A percentile compares a stretch with the other conserved stretches of the same genome.
Evolutionary conservation across 2,329 filamentous ascomycete species (phyloP).

Genomic region (Beauveria brongniartii): DNA sequence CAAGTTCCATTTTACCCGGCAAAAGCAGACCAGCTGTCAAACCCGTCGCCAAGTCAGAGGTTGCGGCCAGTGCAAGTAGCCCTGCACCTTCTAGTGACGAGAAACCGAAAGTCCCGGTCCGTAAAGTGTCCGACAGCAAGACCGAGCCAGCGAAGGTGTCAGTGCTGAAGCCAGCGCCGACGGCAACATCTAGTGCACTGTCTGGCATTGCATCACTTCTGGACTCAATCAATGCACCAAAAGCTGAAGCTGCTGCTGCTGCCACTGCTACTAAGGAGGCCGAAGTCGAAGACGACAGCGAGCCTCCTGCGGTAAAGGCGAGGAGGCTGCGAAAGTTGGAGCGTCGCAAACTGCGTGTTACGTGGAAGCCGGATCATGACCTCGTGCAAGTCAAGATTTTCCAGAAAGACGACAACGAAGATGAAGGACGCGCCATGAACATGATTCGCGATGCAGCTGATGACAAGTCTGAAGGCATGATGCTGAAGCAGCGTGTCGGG

Average conservation of each 20-base stretch:
- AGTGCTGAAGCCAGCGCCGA: constrained; percentile 21
- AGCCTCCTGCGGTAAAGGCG: constrained; percentile 59
- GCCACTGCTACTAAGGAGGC: constrained; percentile 38
- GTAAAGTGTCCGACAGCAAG: constrained; percentile 9
- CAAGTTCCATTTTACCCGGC: constrained; percentile 30
- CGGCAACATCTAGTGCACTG: constrained; percentile 27
- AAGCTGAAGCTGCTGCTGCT: constrained; percentile 30
- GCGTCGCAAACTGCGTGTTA: constrained; percentile 60
- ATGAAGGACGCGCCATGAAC: constrained; percentile 57
- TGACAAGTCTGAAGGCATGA: constrained; percentile 65
- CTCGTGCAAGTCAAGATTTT: constrained; percentile 62
- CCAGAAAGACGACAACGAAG: constrained; percentile 63
- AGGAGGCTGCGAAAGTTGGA: constrained; percentile 66
- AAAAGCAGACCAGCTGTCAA: constrained; percentile 39
- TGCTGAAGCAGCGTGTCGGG: constrained; percentile 46
- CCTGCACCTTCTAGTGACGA: constrained; percentile 22
- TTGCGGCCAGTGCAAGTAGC: constrained; percentile 17
- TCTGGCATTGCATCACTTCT: constrained; percentile 49
- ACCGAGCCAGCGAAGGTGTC: constrained; percentile 19
- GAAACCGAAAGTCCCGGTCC: constrained; percentile 19
- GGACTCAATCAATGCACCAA: constrained; percentile 39
- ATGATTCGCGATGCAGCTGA: constrained; percentile 66
- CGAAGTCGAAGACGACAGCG: constrained; percentile 41
- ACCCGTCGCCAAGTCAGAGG: constrained; percentile 29
- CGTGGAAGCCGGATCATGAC: constrained; percentile 59